phyloP scores from a whole-genome alignment of 164 flowering plant genomes.

The Magnolia sinica region DNA sequence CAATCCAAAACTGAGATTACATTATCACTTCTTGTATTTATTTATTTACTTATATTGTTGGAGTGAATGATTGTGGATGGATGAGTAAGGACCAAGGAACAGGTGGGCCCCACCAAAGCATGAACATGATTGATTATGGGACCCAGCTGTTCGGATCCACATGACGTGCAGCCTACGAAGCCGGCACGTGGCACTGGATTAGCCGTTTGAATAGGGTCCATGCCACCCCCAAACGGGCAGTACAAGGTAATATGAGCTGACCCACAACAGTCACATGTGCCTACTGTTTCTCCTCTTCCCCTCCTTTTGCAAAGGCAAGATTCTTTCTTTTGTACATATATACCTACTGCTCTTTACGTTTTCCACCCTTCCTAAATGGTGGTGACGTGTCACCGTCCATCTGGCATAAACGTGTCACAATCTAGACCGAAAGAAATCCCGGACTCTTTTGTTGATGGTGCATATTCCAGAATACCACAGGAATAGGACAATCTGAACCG shows the following conservation, averaged over 20 bases:
- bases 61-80: background rate
- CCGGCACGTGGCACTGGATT: background rate
- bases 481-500: no score
- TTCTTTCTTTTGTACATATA: no score
- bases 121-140: background rate
- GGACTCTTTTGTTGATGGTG: no score
- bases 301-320: no score
- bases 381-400: no score
- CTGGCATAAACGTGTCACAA: no score
- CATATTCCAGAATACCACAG: no score
- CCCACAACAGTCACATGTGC: conserved; percentile 53
- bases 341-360: no score
- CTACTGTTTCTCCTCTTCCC: conserved; percentile 22
- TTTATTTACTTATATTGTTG: background rate
- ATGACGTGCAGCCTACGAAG: background rate
- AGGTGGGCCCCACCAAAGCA: conserved; percentile 9
- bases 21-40: no score
- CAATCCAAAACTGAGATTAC: background rate
- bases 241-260: background rate
- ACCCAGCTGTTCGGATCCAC: background rate
- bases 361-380: no score
- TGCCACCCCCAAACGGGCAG: background rate
- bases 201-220: background rate
- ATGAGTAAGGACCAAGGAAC: conserved; percentile 5
- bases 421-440: no score